Base-by-base conservation (phyloP, 2,329 filamentous ascomycete genomes). In the Colletotrichum tropicicola region DNA sequence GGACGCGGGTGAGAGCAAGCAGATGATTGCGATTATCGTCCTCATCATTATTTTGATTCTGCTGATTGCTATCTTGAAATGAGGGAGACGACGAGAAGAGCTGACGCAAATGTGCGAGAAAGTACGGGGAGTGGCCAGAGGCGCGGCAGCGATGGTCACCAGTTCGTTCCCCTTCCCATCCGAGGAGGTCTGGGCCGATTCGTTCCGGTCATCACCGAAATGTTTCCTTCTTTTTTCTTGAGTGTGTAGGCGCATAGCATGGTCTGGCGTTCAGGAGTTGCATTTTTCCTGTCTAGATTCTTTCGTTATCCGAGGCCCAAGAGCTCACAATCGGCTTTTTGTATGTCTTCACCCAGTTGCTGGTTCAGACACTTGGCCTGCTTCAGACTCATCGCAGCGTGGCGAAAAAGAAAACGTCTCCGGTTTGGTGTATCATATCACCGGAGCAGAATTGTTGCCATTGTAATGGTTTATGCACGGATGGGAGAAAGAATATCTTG, bases 21-120 rank as follows among this genome's bases (percentile, higher is more conserved):
- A 95, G 80, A 89, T 96, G 89, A 90, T 89, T 60, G 85, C 91
- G 27, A 92, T 97, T 63, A 89, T 98, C 69, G 86, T 91, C 17
- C 80, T 97, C 74, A 96, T 98, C 70, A 86, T 97, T 53, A 85
- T 97, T 10, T 78, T 98, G 71, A 85, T 97, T 5, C 79, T 98
- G 71, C 77, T 97, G 72, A 97, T 98, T 79, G 87, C 91, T 23
- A 87, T 97, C 47, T 75, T 94, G 78, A 96, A 96, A 79, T 94
- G n/a, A n/a, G n/a, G n/a, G n/a, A n/a, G n/a, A n/a, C n/a, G n/a
- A n/a, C n/a, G n/a, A n/a, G n/a, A 78, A 35, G 54, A 6, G 15
- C 89, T 58, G 88, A 89, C 3, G 23, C 19, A 12, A 12, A 10
- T n/a, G 3, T 6, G 13, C 6, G 12, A 28, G 19, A 35, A 17